These are phyloP conservation scores for Prunus kanzakura DNA, from an alignment of 306 rosid species.

Conservation along the genomic window DNA sequence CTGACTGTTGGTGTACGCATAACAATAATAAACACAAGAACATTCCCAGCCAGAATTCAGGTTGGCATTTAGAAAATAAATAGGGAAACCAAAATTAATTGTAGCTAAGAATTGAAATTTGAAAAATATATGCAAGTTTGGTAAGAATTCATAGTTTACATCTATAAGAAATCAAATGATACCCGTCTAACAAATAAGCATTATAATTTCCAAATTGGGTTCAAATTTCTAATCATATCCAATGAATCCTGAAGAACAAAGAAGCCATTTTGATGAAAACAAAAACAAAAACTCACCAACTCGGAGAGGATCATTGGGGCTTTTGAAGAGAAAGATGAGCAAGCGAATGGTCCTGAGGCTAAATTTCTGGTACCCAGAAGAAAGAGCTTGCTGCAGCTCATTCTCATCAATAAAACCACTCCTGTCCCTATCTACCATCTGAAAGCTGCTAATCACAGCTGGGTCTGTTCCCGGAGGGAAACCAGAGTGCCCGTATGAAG, in stretches of 20 bases:
- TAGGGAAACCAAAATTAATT: neutral
- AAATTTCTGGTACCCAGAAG: constrained; percentile 67
- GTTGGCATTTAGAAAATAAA: neutral
- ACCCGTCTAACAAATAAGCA: neutral
- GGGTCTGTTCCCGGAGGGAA: constrained; percentile 74
- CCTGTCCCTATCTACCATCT: constrained; percentile 74
- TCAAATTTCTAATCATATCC: neutral
- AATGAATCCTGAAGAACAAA: neutral
- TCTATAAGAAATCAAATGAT: neutral
- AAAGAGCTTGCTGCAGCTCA: constrained; percentile 80
- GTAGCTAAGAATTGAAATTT: neutral
- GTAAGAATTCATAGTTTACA: neutral
- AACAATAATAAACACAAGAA: too few relatives aligned
- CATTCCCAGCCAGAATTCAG: neutral
- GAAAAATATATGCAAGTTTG: neutral
- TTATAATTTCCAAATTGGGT: neutral
- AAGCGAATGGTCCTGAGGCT: constrained; percentile 72
- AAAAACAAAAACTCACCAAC: constrained; percentile 40
- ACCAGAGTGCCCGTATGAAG: constrained; percentile 33
- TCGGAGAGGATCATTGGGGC: constrained; percentile 41
- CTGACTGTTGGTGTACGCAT: neutral
- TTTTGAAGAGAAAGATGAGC: constrained; percentile 74
- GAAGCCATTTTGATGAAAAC: neutral
- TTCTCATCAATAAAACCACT: constrained; percentile 79
- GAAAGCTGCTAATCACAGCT: constrained; percentile 66